Percentiles rank a stretch among this genome's conserved stretches.
Evolutionary conservation across 2,329 filamentous ascomycete species (phyloP).

Genomic region (Aspergillus persii): DNA sequence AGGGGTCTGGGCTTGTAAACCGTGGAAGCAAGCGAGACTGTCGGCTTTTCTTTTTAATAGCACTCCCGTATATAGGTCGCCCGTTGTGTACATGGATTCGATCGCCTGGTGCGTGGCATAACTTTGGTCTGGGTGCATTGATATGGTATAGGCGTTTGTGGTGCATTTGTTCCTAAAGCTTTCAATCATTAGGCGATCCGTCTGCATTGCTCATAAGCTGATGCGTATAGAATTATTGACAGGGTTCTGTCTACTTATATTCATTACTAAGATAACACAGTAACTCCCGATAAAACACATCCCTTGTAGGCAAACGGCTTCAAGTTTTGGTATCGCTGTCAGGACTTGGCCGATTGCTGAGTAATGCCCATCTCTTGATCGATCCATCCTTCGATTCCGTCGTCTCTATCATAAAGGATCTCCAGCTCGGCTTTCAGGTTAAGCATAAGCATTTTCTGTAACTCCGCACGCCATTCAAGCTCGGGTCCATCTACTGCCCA

Average conservation of each 20-base stretch:
- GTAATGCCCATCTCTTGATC: constrained; percentile 32
- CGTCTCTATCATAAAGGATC: constrained; percentile 46
- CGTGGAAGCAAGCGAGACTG: too few species aligned
- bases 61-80: background rate
- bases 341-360: background rate
- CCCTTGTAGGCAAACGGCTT: background rate
- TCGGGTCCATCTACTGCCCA: constrained; percentile 47
- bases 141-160: background rate
- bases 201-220: background rate
- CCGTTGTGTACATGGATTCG: background rate
- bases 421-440: constrained; percentile 64
- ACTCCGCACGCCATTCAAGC: constrained; percentile 47
- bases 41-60: background rate
- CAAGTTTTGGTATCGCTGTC: background rate
- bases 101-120: constrained; percentile 5
- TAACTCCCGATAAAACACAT: background rate
- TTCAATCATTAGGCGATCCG: background rate
- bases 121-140: constrained; percentile 7
- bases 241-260: background rate
- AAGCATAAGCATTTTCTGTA: constrained; percentile 62
- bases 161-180: constrained; percentile 1
- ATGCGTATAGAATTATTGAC: background rate
- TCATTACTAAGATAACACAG: background rate
- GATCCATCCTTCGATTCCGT: constrained; percentile 46
- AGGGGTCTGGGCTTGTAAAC: constrained; percentile 70